Base-by-base conservation (phyloP, 116 monocot genomes). In the Phalaenopsis hybrid region DNA sequence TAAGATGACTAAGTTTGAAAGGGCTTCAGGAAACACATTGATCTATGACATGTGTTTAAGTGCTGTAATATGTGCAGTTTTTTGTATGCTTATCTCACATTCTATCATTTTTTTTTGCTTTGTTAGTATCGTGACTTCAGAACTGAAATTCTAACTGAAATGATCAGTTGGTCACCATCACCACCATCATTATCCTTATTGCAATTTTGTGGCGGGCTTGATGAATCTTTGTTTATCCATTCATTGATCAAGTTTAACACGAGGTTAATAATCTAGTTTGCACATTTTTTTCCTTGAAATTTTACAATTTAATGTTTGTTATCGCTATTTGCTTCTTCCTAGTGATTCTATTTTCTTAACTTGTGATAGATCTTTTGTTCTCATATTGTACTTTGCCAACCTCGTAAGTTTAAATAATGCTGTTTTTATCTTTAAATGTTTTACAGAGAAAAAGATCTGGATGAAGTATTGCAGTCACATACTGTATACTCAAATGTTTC, bases 381-480 rank as follows among this genome's bases (percentile, higher is more conserved):
- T 63, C 23, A 37, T 1, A 63, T 21, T 72, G 13, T 72, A 13
- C 37, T 3, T 37, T 31, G 1, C 41, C 11, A 68, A 68, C n/a
- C 8, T 17, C 18, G 2, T 68, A 28, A 28, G 68, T 68, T 46
- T 46, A 8, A 7, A n/a, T 6, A 75, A 75, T 75, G 21, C 37
- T 37, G 37, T 37, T 75, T 75, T 20, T 44, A 45, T 75, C 12
- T 75, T 45, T 72, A 12, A n/a, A 75, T 75, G 18, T 75, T 75
- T 21, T 87, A 78, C 75, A 94, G 90, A 37, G 95, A 98, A 83
- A 94, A 94, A 83, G 95, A 94, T 81, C 49, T 98, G 57, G 95
- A 95, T 78, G 95, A 94, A 82, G 95, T 98, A 21, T 59, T 95
- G 86, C 95, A 98, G 58, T 93, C 95, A 3, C 93, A 92, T 67